Percentiles rank a stretch among this genome's conserved stretches.
phyloP scores from a whole-genome alignment of 176 grass and related monocot genomes.

The Carex littledalei region DNA sequence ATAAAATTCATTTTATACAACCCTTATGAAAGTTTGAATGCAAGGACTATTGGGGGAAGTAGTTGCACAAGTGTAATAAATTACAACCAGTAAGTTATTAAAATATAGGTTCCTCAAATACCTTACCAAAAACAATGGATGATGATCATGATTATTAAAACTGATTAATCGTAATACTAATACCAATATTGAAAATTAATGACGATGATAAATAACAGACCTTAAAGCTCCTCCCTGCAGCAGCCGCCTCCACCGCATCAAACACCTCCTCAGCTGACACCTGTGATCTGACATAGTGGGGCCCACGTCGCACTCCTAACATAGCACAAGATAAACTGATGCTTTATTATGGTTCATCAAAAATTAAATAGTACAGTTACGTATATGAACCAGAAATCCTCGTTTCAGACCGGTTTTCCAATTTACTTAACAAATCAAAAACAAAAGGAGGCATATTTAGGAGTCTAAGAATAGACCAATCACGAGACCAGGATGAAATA shows the following conservation, averaged over 20 bases:
- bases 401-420: background rate
- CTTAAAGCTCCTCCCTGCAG: conserved; percentile 29
- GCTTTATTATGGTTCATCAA: background rate
- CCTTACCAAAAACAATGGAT: background rate
- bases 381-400: background rate
- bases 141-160: background rate
- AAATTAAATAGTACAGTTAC: background rate
- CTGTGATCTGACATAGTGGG: conserved; percentile 31
- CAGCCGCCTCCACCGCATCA: conserved; percentile 34
- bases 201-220: background rate
- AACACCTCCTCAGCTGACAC: conserved; percentile 35
- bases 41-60: background rate
- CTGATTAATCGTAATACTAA: background rate
- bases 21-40: background rate
- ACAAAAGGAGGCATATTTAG: background rate
- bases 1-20: background rate
- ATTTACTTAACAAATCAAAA: background rate
- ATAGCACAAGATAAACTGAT: background rate
- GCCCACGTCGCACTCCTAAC: background rate
- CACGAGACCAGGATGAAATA: background rate
- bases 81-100: background rate
- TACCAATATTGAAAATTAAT: background rate
- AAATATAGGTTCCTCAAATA: background rate
- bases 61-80: background rate
- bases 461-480: background rate